Evolutionary conservation across 108 stramenopile species (phyloP).

Genomic region (Conticribra weissflogii): DNA sequence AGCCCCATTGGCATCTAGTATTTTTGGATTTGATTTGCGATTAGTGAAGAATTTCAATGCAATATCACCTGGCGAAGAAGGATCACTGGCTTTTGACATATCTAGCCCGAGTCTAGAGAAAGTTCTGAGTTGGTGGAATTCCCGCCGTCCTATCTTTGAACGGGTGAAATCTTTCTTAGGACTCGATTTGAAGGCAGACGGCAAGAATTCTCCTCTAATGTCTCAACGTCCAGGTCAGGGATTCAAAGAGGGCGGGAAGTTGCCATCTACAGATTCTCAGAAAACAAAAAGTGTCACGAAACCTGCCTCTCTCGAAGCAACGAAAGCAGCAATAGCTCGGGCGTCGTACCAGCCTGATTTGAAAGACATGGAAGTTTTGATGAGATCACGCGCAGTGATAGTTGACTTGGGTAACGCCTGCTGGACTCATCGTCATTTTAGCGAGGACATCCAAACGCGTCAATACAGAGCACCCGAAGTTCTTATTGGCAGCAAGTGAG

Average conservation of each 20-base stretch:
- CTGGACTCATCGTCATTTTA: slow-evolving; percentile 97
- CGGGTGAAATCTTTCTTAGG: slow-evolving; percentile 73
- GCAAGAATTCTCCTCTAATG: slow-evolving; percentile 24
- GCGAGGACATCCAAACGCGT: slow-evolving; percentile 98
- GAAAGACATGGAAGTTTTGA: slow-evolving; percentile 65
- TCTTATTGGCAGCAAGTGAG: slow-evolving; percentile 83
- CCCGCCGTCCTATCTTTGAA: slow-evolving; percentile 73
- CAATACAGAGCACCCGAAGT: slow-evolving; percentile 99
- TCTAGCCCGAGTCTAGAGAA: slow-evolving; percentile 57
- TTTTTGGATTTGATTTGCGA: slow-evolving; percentile 84
- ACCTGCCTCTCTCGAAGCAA: slow-evolving; percentile 46
- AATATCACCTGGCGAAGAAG: slow-evolving; percentile 53
- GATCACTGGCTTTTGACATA: slow-evolving; percentile 64
- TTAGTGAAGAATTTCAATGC: slow-evolving; percentile 76
- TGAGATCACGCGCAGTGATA: slow-evolving; percentile 75
- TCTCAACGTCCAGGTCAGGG: slow-evolving; percentile 37
- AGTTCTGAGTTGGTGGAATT: slow-evolving; percentile 77
- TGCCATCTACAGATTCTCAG: slow-evolving; percentile 20
- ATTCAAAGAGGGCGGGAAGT: slow-evolving; percentile 36
- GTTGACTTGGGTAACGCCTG: slow-evolving; percentile 99
- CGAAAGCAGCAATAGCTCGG: slow-evolving; percentile 42
- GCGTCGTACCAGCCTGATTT: slow-evolving; percentile 74
- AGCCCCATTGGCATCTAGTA: slow-evolving; percentile 48
- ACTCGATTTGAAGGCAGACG: slow-evolving; percentile 66
- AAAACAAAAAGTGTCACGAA: slow-evolving; percentile 59